These are phyloP conservation scores for Ogataea sp. DNA, from an alignment of 805 yeast species.

Conservation along the genomic window DNA sequence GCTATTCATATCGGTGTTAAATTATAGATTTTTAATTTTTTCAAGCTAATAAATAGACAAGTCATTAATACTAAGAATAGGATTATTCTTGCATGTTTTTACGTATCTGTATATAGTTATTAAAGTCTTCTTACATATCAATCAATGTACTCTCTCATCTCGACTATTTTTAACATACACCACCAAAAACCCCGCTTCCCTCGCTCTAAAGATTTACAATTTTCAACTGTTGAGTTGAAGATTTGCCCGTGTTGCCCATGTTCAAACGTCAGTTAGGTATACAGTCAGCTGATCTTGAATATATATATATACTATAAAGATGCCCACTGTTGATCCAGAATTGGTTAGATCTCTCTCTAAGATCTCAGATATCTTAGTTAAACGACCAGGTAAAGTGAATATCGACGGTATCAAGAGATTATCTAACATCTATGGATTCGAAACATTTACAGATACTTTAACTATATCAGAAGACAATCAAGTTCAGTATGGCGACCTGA, in stretches of 20 bases:
- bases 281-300: not conserved
- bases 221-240: no score
- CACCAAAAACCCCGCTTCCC: no score
- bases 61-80: no score
- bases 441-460: constrained; percentile 25
- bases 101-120: no score
- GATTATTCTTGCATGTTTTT: no score
- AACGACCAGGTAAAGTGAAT: constrained; percentile 27
- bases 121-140: no score
- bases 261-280: no score
- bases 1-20: constrained; percentile 95
- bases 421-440: constrained; percentile 30
- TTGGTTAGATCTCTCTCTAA: constrained; percentile 22
- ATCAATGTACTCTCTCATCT: no score
- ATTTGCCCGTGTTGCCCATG: no score
- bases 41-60: no score
- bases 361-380: constrained; percentile 24
- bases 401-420: constrained; percentile 25
- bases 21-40: constrained; percentile 47
- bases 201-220: no score
- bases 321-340: constrained; percentile 27
- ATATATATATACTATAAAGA: constrained; percentile 1
- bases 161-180: no score
- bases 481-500: not conserved
- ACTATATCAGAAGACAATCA: constrained; percentile 13